Evolutionary conservation across 2,329 filamentous ascomycete genomes (phyloP).

Genomic region (Claviceps sp.): DNA sequence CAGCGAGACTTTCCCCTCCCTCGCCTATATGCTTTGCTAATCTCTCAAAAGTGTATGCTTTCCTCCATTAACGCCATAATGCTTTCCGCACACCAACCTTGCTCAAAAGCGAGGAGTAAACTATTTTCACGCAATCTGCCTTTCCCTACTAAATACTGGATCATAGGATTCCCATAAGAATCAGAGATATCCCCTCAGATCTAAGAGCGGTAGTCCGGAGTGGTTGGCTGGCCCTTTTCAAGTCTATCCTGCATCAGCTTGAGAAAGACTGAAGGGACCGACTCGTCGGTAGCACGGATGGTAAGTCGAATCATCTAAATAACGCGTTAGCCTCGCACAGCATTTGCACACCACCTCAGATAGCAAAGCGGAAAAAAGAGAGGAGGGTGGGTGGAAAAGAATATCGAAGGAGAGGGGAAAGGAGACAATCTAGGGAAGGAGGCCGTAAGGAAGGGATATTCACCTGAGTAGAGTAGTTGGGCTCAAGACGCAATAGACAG

Average conservation of each 20-base stretch:
- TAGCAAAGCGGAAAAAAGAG: background rate
- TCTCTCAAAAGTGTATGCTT: too few relatives aligned
- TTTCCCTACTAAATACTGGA: slow-evolving; percentile 19
- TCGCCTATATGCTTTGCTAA: too few relatives aligned
- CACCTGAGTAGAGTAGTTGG: slow-evolving; percentile 86
- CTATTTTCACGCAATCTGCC: background rate
- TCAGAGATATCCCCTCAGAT: slow-evolving; percentile 39
- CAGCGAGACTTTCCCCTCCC: background rate
- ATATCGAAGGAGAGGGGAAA: too few relatives aligned
- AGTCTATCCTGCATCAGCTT: slow-evolving; percentile 82
- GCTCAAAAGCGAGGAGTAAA: background rate
- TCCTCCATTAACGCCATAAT: too few relatives aligned
- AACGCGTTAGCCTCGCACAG: background rate
- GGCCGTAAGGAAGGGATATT: slow-evolving; percentile 18
- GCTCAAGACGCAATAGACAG: slow-evolving; percentile 84
- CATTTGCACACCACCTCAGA: background rate
- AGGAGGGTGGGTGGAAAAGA: too few relatives aligned
- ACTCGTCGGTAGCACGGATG: slow-evolving; percentile 84
- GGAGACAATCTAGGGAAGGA: background rate
- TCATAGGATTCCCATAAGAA: slow-evolving; percentile 43
- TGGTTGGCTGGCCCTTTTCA: slow-evolving; percentile 35
- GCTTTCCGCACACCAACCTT: too few relatives aligned
- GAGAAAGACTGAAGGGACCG: slow-evolving; percentile 64
- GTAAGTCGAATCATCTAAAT: slow-evolving; percentile 86
- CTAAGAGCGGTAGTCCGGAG: slow-evolving; percentile 25